Evolutionary conservation across 768 basidiomycete genomes (phyloP).

Genomic region (Phlebiopsis flavidoalba): DNA sequence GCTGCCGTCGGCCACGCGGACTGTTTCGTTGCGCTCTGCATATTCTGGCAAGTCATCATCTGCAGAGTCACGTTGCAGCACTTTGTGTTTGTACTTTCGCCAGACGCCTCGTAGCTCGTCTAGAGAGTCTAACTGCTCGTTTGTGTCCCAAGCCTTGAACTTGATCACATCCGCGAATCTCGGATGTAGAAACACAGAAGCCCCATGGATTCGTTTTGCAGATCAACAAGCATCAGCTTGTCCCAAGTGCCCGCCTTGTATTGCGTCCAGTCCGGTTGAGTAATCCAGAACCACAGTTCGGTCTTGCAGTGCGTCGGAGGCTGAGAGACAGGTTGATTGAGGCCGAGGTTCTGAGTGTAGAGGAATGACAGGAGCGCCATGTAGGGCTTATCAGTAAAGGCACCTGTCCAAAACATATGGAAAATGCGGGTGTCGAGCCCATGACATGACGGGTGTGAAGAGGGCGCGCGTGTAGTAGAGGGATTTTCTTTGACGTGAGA

Average conservation of each 20-base stretch:
- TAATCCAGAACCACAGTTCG: conserved; percentile 95
- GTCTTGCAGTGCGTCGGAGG: conserved; percentile 64
- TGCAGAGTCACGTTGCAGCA: conserved; percentile 16
- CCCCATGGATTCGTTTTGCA: conserved; percentile 88
- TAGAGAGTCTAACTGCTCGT: conserved; percentile 88
- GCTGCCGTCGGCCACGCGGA: not conserved
- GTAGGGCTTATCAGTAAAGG: conserved; percentile 98
- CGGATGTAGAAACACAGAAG: conserved; percentile 88
- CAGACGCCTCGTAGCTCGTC: conserved; percentile 88
- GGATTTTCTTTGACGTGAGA: conserved; percentile 28
- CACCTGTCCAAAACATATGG: conserved; percentile 99
- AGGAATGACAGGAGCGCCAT: conserved; percentile 93
- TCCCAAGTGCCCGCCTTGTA: conserved; percentile 69
- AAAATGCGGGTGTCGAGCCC: conserved; percentile 85
- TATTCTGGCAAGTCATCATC: not conserved
- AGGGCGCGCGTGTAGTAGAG: conserved; percentile 44
- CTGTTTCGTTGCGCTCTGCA: not conserved
- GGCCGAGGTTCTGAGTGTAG: conserved; percentile 92
- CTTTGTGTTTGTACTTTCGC: conserved; percentile 37
- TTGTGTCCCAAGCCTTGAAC: conserved; percentile 98
- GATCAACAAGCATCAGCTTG: conserved; percentile 76
- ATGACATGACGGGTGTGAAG: conserved; percentile 58
- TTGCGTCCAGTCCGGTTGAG: conserved; percentile 83
- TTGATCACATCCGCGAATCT: conserved; percentile 88
- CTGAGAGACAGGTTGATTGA: conserved; percentile 46